Base-by-base conservation (phyloP, 148 eudicot species). In the Persicaria maculosa region DNA sequence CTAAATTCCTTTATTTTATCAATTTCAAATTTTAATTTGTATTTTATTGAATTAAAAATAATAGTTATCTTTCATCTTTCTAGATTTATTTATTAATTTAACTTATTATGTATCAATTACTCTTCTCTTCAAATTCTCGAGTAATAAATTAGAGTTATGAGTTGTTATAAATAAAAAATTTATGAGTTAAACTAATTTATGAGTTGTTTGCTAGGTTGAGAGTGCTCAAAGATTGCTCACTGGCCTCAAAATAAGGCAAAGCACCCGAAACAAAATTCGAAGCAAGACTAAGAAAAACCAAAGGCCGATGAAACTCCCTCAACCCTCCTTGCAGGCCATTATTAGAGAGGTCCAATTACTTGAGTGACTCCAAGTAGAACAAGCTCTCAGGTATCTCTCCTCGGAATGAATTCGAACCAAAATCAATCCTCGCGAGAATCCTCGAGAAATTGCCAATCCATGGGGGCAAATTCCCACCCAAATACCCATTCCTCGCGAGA, bases 141-240 rank as follows among this genome's bases (percentile, higher is more conserved):
- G 22, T 20, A 20, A 20, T 20, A 20, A 20, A 20, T 20, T 20
- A 20, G 22, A 20, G 22, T 20, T 20, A 20, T 20, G 22, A 20
- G 22, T 20, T 20, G 22, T 20, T 20, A 20, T 20, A 20, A 20
- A 20, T 20, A 20, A 20, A 20, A 20, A 20, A 20, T 20, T 20
- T 20, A 20, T 20, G 22, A 20, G 22, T 20, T 20, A 20, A 20
- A 20, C 22, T 20, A 20, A 20, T 20, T 20, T 20, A 20, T 20
- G 88, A 87, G 77, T 94, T 94, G 71, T 87, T 85, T 36, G 97
- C 98, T 76, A 91, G 72, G 81, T 84, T 88, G 4, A 94, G 85
- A 72, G 84, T 78, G 58, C 81, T 81, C 52, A 94, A 81, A 47
- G 97, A 87, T 46, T 90, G 82, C 65, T 46, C 80, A 44, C 88